phyloP scores from a whole-genome alignment of 106 monocot genomes.

The Dactylorhiza incarnata region DNA sequence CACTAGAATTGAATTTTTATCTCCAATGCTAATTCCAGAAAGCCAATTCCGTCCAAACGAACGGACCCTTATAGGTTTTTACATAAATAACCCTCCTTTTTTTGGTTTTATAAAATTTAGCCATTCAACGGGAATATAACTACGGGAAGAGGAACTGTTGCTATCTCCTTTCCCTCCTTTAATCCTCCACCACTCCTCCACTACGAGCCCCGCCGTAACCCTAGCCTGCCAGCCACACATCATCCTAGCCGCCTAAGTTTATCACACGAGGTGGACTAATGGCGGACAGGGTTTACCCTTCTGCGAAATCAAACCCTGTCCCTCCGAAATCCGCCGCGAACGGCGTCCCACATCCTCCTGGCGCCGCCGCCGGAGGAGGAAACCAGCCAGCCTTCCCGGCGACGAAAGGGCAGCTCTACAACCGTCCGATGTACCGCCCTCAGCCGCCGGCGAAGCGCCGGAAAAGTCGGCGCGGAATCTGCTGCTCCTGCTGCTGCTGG shows the following conservation, averaged over 20 bases:
- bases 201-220: not conserved
- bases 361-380: not conserved
- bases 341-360: not conserved
- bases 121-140: not conserved
- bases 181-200: not conserved
- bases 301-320: conserved; percentile 30
- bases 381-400: conserved; percentile 26
- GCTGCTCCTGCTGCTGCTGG: conserved; percentile 42
- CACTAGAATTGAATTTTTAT: too few species aligned
- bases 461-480: conserved; percentile 26
- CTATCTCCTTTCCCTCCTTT: not conserved
- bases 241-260: not conserved
- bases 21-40: too few species aligned
- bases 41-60: not conserved
- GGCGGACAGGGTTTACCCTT: conserved; percentile 46
- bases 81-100: not conserved
- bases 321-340: conserved; percentile 9
- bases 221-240: not conserved
- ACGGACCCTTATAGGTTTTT: not conserved
- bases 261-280: conserved; percentile 1
- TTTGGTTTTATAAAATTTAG: not conserved
- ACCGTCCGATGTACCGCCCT: conserved; percentile 24
- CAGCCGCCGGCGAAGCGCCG: conserved; percentile 14
- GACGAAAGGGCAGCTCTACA: conserved; percentile 39
- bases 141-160: not conserved